Conservation (phyloP, 495 filamentous ascomycete genomes). For the Platismatia glauca region DNA sequence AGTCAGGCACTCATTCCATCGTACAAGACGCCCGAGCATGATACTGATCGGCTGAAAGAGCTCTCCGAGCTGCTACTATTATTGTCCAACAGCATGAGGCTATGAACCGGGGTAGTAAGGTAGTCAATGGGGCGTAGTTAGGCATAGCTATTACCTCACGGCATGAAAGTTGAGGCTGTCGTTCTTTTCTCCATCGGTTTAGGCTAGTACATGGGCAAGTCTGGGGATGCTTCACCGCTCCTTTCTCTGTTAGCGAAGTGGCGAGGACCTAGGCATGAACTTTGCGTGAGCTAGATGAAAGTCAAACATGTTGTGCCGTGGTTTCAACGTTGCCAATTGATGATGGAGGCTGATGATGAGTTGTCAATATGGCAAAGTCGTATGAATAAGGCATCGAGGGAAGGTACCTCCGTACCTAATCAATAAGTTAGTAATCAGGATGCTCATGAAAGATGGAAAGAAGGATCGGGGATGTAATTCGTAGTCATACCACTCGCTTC, state of each 20-base stretch:
- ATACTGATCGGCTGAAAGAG: not conserved
- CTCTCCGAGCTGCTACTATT: not conserved
- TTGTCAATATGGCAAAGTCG: constrained; percentile 19
- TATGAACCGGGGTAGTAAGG: not conserved
- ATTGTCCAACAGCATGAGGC: not conserved
- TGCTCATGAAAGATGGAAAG: not conserved
- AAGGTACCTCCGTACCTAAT: too few relatives aligned
- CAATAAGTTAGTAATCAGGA: too few relatives aligned
- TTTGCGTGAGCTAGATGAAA: constrained; percentile 14
- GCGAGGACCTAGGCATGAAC: constrained; percentile 1
- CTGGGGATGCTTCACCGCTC: constrained; percentile 14
- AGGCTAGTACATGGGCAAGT: not conserved
- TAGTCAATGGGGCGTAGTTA: not conserved
- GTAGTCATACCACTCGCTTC: too few relatives aligned
- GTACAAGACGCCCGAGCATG: not conserved
- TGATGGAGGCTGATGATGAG: constrained; percentile 14
- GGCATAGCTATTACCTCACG: not conserved
- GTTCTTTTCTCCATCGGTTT: not conserved
- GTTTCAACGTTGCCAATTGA: not conserved
- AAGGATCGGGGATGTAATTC: not conserved
- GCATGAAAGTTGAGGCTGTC: not conserved
- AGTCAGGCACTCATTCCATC: not conserved
- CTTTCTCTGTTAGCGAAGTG: constrained; percentile 7
- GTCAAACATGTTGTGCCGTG: constrained; percentile 17
- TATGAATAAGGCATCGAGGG: not conserved